A percentile compares a stretch with the other conserved stretches of the same genome.
Evolutionary conservation across 2,329 filamentous ascomycete genomes (phyloP).

Genomic region (Dissoconium aciculare): DNA sequence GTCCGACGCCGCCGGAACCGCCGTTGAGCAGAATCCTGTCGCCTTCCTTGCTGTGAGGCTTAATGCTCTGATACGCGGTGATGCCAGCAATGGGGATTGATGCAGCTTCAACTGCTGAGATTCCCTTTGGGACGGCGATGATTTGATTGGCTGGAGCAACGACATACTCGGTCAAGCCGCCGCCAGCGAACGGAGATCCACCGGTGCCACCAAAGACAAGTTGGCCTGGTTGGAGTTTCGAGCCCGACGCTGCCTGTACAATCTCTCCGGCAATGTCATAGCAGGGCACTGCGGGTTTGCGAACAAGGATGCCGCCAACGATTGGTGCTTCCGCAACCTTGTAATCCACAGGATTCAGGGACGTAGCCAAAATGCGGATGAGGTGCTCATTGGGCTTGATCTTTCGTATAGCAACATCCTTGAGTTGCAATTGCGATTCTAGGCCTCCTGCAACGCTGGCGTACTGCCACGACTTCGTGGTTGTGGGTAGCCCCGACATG

Average conservation of each 20-base stretch:
- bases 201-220: constrained; percentile 27
- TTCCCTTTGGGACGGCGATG: constrained; percentile 22
- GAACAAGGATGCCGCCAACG: constrained; percentile 24
- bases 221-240: constrained; percentile 23
- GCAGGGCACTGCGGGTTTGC: constrained; percentile 31
- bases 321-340: constrained; percentile 33
- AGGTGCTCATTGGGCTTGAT: constrained; percentile 14
- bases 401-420: neutral
- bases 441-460: neutral
- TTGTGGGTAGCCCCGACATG: too few relatives aligned
- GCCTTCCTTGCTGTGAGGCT: constrained; percentile 24
- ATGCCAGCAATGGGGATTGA: constrained; percentile 25
- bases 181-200: constrained; percentile 17
- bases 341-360: constrained; percentile 38
- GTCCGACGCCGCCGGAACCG: constrained; percentile 47
- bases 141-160: constrained; percentile 13
- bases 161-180: constrained; percentile 27
- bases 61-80: constrained; percentile 27
- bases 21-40: constrained; percentile 50
- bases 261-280: constrained; percentile 38
- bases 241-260: constrained; percentile 26
- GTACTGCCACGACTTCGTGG: constrained; percentile 3
- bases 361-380: constrained; percentile 30
- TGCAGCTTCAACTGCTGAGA: constrained; percentile 24
- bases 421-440: constrained; percentile 1